Base-by-base conservation (phyloP, 805 yeast genomes). In the Saturnispora galanensis region DNA sequence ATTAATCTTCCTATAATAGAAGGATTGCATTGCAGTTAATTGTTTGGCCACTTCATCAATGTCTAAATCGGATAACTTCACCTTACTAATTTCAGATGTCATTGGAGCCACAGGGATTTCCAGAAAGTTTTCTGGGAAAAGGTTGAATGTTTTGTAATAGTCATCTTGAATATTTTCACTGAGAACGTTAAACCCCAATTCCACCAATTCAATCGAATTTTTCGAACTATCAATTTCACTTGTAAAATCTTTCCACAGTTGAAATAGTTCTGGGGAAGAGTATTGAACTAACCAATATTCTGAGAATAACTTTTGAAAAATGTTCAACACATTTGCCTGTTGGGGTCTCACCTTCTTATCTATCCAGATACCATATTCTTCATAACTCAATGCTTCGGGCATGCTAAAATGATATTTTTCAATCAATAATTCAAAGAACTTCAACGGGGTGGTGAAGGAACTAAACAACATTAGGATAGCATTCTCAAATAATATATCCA, bases 371-470 rank as follows among this genome's bases (percentile, higher is more conserved):
- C 77, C 76, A 59, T 84, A 85, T 55, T 86, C 95, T 49, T 83
- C 94, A 56, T 78, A 84, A 47, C 84, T 77, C 48, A 90, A 64
- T 0, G 94, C 95, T 55, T 85, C 96, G 0, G 96, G 96, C 17
- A 96, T 93, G 50, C 76, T 76, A 12, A 77, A 63, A 45, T 79
- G 72, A 62, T 80, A 90, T 45, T 94, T 68, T 34, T 73, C 71
- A 30, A 84, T 73, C 53, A 86, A 63, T 36, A 74, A 58, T 35
- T 71, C 70, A 36, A 84, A 65, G 32, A 89, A 66, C 42, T 80
- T 83, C 9, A 71, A 62, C 2, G 93, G 73, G 3, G 82, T 70
- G 66, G 81, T 73, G 58, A 88, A 84, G 31, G 89, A 77, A 32
- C 82, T 68, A 62, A 87, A 85, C 0, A 94, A 79, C n/a, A 78